Evolutionary conservation across 495 filamentous ascomycete genomes (phyloP).

Genomic region (Neurospora tetrasperma): DNA sequence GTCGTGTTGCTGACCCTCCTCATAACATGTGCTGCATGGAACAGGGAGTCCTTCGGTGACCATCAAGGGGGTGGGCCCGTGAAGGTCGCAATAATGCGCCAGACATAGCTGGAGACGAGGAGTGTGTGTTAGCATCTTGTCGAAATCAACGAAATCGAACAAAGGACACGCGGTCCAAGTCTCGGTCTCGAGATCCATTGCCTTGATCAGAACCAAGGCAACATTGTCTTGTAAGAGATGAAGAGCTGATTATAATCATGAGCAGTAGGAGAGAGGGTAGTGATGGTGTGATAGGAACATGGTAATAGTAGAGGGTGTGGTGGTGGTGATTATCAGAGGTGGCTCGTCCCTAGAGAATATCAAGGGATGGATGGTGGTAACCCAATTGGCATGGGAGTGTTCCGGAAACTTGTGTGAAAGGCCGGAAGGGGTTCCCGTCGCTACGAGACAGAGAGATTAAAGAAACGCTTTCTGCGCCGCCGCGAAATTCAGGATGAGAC

Average conservation of each 20-base stretch:
- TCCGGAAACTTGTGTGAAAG: neutral
- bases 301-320: neutral
- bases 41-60: constrained; percentile 83
- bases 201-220: neutral
- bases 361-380: constrained; percentile 6
- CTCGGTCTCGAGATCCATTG: neutral
- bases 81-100: constrained; percentile 92
- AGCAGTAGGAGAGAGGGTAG: neutral
- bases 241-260: neutral
- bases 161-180: neutral
- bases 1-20: constrained; percentile 25
- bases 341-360: neutral
- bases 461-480: neutral
- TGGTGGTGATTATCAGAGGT: neutral
- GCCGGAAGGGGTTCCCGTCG: neutral
- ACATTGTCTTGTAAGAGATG: neutral
- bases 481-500: neutral
- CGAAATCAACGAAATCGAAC: neutral
- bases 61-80: constrained; percentile 90
- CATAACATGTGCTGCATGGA: constrained; percentile 64
- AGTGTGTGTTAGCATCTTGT: constrained; percentile 26
- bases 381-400: neutral
- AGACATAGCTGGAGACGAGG: constrained; percentile 64
- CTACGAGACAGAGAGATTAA: neutral
- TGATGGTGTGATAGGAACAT: neutral